Evolutionary conservation across 2,329 filamentous ascomycete genomes (phyloP).

Genomic region (Neonectria ditissima): DNA sequence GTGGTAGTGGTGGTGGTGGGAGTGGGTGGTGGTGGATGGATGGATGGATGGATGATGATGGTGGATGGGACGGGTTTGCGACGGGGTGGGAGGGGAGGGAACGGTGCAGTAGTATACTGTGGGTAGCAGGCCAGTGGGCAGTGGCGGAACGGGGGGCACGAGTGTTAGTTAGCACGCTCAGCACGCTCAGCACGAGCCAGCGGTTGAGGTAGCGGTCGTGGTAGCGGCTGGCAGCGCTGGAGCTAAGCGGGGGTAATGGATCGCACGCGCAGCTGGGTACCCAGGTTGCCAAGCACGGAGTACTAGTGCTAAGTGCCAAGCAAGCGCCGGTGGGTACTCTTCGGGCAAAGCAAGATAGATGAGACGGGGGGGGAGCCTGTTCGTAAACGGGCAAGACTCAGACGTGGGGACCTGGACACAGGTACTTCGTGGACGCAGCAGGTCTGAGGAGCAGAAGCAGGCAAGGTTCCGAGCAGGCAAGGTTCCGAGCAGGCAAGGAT

Average conservation of each 20-base stretch:
- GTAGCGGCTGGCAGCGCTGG: slow-evolving; percentile 6
- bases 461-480: neutral
- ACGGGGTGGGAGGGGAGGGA: slow-evolving; percentile 41
- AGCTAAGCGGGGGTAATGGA: slow-evolving; percentile 25
- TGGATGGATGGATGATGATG: slow-evolving; percentile 41
- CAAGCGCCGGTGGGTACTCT: slow-evolving; percentile 12
- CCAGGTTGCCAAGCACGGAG: too few relatives aligned
- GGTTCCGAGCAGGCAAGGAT: too few relatives aligned
- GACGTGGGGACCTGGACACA: slow-evolving; percentile 2
- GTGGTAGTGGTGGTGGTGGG: slow-evolving; percentile 18
- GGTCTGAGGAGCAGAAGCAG: slow-evolving; percentile 15
- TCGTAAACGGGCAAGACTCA: slow-evolving; percentile 1
- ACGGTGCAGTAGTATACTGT: slow-evolving; percentile 39
- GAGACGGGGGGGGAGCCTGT: slow-evolving; percentile 13
- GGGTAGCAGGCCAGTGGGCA: slow-evolving; percentile 17
- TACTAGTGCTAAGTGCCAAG: slow-evolving; percentile 20
- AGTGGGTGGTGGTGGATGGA: slow-evolving; percentile 34
- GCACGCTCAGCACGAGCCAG: neutral
- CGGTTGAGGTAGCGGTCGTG: neutral
- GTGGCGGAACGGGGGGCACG: slow-evolving; percentile 13
- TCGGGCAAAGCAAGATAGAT: slow-evolving; percentile 18
- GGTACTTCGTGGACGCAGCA: slow-evolving; percentile 6
- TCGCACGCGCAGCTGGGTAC: slow-evolving; percentile 14
- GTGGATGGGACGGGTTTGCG: slow-evolving; percentile 45
- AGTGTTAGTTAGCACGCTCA: neutral